phyloP scores from a whole-genome alignment of 2,329 filamentous ascomycete genomes.

The Xylariaceae sp. region DNA sequence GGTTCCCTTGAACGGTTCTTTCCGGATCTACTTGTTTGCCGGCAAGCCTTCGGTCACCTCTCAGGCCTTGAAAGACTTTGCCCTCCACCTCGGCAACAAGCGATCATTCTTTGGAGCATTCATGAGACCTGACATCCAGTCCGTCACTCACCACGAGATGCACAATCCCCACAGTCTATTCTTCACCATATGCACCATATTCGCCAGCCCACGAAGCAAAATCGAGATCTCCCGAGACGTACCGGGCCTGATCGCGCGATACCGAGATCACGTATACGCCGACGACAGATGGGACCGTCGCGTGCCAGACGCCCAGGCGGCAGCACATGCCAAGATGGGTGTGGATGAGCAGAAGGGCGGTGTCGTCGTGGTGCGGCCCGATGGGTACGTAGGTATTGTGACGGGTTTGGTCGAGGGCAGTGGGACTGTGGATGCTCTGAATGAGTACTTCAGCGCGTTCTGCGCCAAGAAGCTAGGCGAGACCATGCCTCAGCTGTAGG shows the following conservation, averaged over 20 bases:
- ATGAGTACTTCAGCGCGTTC: slow-evolving; percentile 77
- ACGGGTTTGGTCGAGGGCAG: slow-evolving; percentile 69
- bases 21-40: slow-evolving; percentile 82
- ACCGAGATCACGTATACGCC: slow-evolving; percentile 79
- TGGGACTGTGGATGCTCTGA: slow-evolving; percentile 75
- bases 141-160: slow-evolving; percentile 70
- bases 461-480: slow-evolving; percentile 55
- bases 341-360: slow-evolving; percentile 69
- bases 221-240: slow-evolving; percentile 71
- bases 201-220: slow-evolving; percentile 61
- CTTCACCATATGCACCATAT: slow-evolving; percentile 74
- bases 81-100: slow-evolving; percentile 57
- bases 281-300: slow-evolving; percentile 74
- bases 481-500: slow-evolving; percentile 33
- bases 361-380: slow-evolving; percentile 78
- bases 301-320: slow-evolving; percentile 64
- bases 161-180: slow-evolving; percentile 83
- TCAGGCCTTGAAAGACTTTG: slow-evolving; percentile 66
- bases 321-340: slow-evolving; percentile 85
- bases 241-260: slow-evolving; percentile 67
- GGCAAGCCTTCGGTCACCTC: slow-evolving; percentile 59
- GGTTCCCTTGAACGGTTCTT: slow-evolving; percentile 81
- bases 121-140: slow-evolving; percentile 54
- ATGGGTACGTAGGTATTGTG: slow-evolving; percentile 81
- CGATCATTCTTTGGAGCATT: slow-evolving; percentile 70